Conservation (phyloP, 129 eudicot genomes). For the Flaveria bidentis region DNA sequence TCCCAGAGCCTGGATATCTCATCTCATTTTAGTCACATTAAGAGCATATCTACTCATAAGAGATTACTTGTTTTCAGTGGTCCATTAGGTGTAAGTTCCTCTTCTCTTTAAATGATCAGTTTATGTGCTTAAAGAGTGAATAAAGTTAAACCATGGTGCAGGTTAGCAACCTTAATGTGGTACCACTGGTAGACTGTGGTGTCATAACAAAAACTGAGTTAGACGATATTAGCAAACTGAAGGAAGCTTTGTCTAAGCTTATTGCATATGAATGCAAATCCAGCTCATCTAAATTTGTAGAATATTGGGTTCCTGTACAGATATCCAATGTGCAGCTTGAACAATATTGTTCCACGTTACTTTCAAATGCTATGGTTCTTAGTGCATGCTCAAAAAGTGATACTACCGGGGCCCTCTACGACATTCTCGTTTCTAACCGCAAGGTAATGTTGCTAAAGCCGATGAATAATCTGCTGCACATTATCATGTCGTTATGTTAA, state of each 20-base stretch:
- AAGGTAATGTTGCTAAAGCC: conserved; percentile 52
- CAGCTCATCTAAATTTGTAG: conserved; percentile 53
- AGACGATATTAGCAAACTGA: conserved; percentile 45
- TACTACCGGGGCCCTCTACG: conserved; percentile 65
- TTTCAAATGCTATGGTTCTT: conserved; percentile 61
- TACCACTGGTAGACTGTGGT: conserved; percentile 54
- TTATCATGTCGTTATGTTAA: conserved; percentile 28
- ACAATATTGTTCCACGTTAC: conserved; percentile 76
- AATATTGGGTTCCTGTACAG: conserved; percentile 87
- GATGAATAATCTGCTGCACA: conserved; percentile 13
- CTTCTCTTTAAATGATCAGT: conserved; percentile 14
- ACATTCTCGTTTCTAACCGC: conserved; percentile 57
- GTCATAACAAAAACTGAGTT: conserved; percentile 35
- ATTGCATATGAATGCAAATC: conserved; percentile 48
- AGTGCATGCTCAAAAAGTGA: conserved; percentile 58
- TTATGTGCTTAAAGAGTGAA: conserved; percentile 11
- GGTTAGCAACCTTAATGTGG: conserved; percentile 51
- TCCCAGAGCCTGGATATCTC: conserved; percentile 42
- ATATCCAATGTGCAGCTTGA: conserved; percentile 88
- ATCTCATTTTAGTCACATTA: conserved; percentile 40
- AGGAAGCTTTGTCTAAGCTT: conserved; percentile 48
- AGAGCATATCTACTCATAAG: conserved; percentile 43
- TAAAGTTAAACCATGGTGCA: conserved; percentile 35
- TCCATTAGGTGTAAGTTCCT: conserved; percentile 50
- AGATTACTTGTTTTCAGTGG: conserved; percentile 53